phyloP scores from a whole-genome alignment of 2,329 filamentous ascomycete genomes.

The Aspergillus puulaauensis region DNA sequence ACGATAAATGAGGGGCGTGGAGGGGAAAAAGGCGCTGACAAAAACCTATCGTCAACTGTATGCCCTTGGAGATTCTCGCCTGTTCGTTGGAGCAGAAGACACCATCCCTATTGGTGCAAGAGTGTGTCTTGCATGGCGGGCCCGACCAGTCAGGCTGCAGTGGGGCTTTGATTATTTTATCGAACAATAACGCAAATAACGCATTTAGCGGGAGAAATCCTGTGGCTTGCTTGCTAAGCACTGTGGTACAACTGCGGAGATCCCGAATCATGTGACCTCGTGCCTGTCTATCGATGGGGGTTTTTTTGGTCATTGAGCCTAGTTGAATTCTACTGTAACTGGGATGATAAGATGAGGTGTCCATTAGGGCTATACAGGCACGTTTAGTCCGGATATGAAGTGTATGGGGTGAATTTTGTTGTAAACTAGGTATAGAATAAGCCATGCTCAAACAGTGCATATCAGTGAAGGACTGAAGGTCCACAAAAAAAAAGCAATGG shows the following conservation, averaged over 20 bases:
- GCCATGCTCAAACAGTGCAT: too few species aligned
- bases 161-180: constrained; percentile 16
- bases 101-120: constrained; percentile 17
- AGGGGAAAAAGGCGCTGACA: constrained; percentile 7
- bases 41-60: constrained; percentile 14
- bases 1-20: constrained; percentile 5
- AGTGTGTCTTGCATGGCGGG: constrained; percentile 10
- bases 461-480: too few species aligned
- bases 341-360: too few species aligned
- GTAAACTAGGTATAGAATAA: too few species aligned
- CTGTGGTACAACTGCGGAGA: constrained; percentile 1
- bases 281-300: too few species aligned
- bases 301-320: too few species aligned
- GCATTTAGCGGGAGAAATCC: constrained; percentile 7
- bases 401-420: too few species aligned
- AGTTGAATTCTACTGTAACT: too few species aligned
- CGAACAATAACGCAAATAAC: constrained; percentile 17
- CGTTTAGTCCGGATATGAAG: too few species aligned
- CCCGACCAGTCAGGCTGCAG: constrained; percentile 7
- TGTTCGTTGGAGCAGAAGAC: constrained; percentile 13
- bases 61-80: constrained; percentile 16
- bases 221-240: constrained; percentile 22
- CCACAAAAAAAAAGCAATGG: too few species aligned
- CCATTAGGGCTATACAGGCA: too few species aligned
- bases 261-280: constrained; percentile 11